A percentile compares a stretch with the other conserved stretches of the same genome.
These are phyloP conservation scores for Toxicodendron radicans DNA, from an alignment of 345 rosid genomes.

Conservation along the genomic window DNA sequence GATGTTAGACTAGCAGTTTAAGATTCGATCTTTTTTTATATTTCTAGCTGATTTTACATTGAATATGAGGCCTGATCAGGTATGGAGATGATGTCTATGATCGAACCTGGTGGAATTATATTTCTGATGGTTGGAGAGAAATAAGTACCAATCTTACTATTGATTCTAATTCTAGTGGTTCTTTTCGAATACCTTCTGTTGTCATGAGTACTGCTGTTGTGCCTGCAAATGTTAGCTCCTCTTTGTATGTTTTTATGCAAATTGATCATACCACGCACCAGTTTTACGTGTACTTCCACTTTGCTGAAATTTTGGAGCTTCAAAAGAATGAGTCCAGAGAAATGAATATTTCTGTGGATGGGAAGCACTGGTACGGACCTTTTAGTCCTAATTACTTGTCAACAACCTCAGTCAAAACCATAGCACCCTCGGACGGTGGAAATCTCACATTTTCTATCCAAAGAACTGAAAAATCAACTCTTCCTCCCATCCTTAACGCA, in stretches of 20 bases:
- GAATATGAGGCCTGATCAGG: not conserved
- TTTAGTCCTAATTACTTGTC: slow-evolving; percentile 21
- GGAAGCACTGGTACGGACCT: slow-evolving; percentile 21
- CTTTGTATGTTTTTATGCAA: slow-evolving; percentile 9
- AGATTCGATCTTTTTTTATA: too few species aligned
- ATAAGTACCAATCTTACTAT: slow-evolving; percentile 6
- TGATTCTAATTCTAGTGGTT: not conserved
- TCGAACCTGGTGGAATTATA: slow-evolving; percentile 2
- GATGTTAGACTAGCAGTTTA: not conserved
- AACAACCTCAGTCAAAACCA: slow-evolving; percentile 13
- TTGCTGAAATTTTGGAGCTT: slow-evolving; percentile 28
- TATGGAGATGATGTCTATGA: slow-evolving; percentile 16
- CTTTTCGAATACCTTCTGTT: slow-evolving; percentile 8
- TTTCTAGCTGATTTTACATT: not conserved
- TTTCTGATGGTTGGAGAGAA: not conserved
- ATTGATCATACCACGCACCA: not conserved
- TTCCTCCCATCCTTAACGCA: slow-evolving; percentile 26
- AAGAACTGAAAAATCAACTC: slow-evolving; percentile 18
- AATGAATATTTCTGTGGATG: slow-evolving; percentile 19
- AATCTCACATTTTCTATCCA: slow-evolving; percentile 13
- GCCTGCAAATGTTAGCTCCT: slow-evolving; percentile 5
- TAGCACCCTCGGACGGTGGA: slow-evolving; percentile 9
- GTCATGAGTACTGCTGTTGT: slow-evolving; percentile 25
- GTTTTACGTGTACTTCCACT: slow-evolving; percentile 26
- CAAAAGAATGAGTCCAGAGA: slow-evolving; percentile 23